Percentiles rank a stretch among this genome's conserved stretches.
These are phyloP conservation scores for Apiospora hydei DNA, from an alignment of 2,329 filamentous ascomycete genomes.

Conservation along the genomic window DNA sequence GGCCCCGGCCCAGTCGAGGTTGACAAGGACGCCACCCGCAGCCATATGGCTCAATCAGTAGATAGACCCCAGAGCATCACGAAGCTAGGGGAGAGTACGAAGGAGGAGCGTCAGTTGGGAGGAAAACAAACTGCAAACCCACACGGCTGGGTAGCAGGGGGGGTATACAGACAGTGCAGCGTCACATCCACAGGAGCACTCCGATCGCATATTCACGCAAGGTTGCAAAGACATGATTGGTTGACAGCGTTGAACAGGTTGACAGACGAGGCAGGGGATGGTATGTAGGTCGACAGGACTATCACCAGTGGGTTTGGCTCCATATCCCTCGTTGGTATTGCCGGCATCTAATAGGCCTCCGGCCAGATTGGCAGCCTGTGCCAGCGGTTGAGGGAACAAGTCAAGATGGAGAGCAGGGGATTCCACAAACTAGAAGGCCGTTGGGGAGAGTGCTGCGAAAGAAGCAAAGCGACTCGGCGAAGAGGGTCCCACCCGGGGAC, in stretches of 20 bases:
- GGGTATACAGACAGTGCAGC: neutral
- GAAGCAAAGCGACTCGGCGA: neutral
- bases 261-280: neutral
- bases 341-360: neutral
- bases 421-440: neutral
- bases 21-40: slow-evolving; percentile 1
- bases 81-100: neutral
- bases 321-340: neutral
- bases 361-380: neutral
- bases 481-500: neutral
- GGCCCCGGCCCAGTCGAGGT: neutral
- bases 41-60: neutral
- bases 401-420: neutral
- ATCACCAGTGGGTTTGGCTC: neutral
- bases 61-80: neutral
- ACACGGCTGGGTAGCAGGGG: neutral
- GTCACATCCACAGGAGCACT: neutral
- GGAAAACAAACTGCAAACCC: neutral
- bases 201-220: neutral
- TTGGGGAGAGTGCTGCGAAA: neutral
- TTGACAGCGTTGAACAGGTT: slow-evolving; percentile 7
- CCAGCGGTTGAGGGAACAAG: slow-evolving; percentile 1
- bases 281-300: neutral
- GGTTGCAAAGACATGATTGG: neutral
- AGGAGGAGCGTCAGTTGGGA: neutral